Percentiles rank a stretch among this genome's conserved stretches.
Evolutionary conservation across 768 basidiomycete genomes (phyloP).

Genomic region (Kwoniella newhampshirensis): DNA sequence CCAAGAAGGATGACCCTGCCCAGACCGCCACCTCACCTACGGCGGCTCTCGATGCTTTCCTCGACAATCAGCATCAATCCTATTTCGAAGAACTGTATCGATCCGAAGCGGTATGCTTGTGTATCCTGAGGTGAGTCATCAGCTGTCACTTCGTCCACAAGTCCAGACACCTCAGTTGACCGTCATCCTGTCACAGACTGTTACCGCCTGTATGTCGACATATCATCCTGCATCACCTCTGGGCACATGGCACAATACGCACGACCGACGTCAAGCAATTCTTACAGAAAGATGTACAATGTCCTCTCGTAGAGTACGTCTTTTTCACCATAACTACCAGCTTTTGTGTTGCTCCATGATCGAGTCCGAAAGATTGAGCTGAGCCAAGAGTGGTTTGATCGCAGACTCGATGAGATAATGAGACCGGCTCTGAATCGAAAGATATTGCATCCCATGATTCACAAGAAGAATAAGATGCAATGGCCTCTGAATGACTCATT

Average conservation of each 20-base stretch:
- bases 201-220: conserved; percentile 49
- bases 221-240: conserved; percentile 46
- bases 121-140: conserved; percentile 44
- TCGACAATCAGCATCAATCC: conserved; percentile 44
- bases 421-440: conserved; percentile 32
- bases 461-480: conserved; percentile 29
- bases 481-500: conserved; percentile 41
- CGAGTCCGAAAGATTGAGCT: too few species aligned
- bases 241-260: conserved; percentile 36
- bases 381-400: too few species aligned
- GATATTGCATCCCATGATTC: conserved; percentile 27
- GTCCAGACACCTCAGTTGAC: too few species aligned
- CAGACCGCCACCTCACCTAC: conserved; percentile 27
- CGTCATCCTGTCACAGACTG: conserved; percentile 18
- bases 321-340: too few species aligned
- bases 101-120: conserved; percentile 50
- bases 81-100: conserved; percentile 49
- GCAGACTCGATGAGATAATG: conserved; percentile 29
- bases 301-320: conserved; percentile 30
- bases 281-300: conserved; percentile 23
- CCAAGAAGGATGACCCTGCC: conserved; percentile 13
- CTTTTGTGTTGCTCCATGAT: too few species aligned
- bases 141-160: too few species aligned
- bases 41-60: conserved; percentile 45
- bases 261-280: conserved; percentile 34